phyloP scores from a whole-genome alignment of 2,329 filamentous ascomycete species.

The Decorospora gaudefroyi region DNA sequence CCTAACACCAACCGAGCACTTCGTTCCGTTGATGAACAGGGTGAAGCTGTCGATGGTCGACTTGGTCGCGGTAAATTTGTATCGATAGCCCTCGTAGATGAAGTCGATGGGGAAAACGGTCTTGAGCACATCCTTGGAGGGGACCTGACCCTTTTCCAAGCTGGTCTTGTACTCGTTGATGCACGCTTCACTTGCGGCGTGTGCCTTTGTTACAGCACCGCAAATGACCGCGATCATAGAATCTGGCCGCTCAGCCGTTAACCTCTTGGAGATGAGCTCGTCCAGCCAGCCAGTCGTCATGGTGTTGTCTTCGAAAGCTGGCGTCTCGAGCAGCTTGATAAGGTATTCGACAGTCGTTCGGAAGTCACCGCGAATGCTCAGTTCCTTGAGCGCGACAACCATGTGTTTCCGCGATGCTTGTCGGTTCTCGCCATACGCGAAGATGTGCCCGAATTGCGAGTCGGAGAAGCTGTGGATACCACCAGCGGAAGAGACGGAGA shows the following conservation, averaged over 20 bases:
- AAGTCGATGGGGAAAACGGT: slow-evolving; percentile 98
- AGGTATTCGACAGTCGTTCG: slow-evolving; percentile 97
- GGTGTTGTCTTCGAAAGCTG: slow-evolving; percentile 97
- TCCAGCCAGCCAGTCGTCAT: slow-evolving; percentile 99
- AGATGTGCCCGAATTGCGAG: slow-evolving; percentile 98
- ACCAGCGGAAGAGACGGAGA: slow-evolving; percentile 94
- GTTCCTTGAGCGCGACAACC: slow-evolving; percentile 96
- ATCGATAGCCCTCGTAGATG: slow-evolving; percentile 94
- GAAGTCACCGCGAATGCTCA: slow-evolving; percentile 99
- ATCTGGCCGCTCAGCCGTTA: slow-evolving; percentile 94
- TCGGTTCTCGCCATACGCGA: slow-evolving; percentile 97
- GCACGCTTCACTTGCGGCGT: slow-evolving; percentile 89
- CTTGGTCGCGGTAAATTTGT: slow-evolving; percentile 97
- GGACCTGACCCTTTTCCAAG: slow-evolving; percentile 95
- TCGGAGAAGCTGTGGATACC: slow-evolving; percentile 99
- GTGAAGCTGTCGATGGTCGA: slow-evolving; percentile 94
- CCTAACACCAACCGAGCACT: slow-evolving; percentile 89
- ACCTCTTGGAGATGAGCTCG: slow-evolving; percentile 95
- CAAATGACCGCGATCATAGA: slow-evolving; percentile 92
- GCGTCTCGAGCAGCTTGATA: slow-evolving; percentile 97
- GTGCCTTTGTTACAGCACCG: slow-evolving; percentile 92
- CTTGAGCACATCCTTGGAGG: slow-evolving; percentile 94
- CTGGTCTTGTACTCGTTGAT: slow-evolving; percentile 84
- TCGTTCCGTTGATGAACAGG: slow-evolving; percentile 98
- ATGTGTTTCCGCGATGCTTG: slow-evolving; percentile 97